A percentile compares a stretch with the other conserved stretches of the same genome.
phyloP scores from a whole-genome alignment of 805 yeast species.

The Cyberlindnera subsufficiens region DNA sequence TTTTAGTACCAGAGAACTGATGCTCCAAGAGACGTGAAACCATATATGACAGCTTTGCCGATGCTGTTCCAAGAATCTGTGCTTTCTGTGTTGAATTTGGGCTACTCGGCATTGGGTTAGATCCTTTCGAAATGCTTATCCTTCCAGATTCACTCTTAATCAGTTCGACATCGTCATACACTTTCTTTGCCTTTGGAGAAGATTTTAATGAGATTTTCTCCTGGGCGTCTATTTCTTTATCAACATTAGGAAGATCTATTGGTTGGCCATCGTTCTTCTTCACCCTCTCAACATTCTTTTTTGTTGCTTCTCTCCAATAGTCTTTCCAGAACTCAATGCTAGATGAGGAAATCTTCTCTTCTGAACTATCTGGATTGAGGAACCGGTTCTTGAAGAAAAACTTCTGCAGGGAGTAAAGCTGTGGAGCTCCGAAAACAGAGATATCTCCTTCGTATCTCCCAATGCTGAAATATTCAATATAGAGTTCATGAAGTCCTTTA shows the following conservation, averaged over 20 bases:
- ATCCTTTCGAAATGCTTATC: conserved; percentile 2
- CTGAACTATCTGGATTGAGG: conserved; percentile 26
- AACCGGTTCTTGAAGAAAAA: conserved; percentile 50
- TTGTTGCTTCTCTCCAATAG: conserved; percentile 43
- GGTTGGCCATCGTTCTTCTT: conserved; percentile 31
- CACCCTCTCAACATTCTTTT: conserved; percentile 31
- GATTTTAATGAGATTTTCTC: conserved; percentile 12
- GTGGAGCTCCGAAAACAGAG: conserved; percentile 56
- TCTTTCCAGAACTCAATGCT: conserved; percentile 45
- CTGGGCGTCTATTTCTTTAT: conserved; percentile 19
- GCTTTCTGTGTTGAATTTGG: conserved; percentile 15
- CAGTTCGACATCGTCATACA: conserved; percentile 6
- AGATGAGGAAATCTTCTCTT: conserved; percentile 26
- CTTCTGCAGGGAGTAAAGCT: conserved; percentile 43
- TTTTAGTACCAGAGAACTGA: conserved; percentile 40
- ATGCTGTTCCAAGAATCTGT: conserved; percentile 51
- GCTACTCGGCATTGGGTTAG: conserved; percentile 6
- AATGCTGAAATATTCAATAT: conserved; percentile 37
- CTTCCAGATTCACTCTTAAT: conserved; percentile 9
- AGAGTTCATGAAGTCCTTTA: conserved; percentile 35
- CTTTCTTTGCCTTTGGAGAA: conserved; percentile 8
- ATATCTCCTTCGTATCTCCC: conserved; percentile 29
- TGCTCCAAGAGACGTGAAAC: conserved; percentile 49
- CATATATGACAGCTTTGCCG: conserved; percentile 58
- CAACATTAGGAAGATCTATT: conserved; percentile 24